Evolutionary conservation across 2,329 filamentous ascomycete species (phyloP), one percentile per base, ranked within the genome.

Genomic region (Cyanodermella asteris): DNA sequence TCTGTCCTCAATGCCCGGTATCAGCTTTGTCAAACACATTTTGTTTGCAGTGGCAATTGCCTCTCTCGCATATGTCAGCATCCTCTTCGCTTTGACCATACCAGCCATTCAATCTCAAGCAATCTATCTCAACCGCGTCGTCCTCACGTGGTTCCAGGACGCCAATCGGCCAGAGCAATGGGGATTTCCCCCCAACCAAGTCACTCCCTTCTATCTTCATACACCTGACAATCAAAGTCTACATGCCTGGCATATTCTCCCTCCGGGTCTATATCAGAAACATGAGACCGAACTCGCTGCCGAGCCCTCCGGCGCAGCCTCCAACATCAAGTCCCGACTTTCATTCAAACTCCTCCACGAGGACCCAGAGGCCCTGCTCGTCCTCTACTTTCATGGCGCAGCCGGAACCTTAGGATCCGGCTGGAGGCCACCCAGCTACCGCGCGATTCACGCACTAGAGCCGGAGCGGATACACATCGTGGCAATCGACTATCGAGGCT

Each of bases 401-500:
- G 56, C 47, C 6, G 64, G 64, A 0, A 68, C 60, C 0, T 42
- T 70, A 5, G 64, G 50, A 1, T 66, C 59, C 2, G 59, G 60
- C 0, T 62, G 53, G 40, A 45, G 64, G 6, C 55, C 56, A 0
- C 50, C 55, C 4, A 65, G 56, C 36, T 70, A 71, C 38, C 55
- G 63, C 3, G 59, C 56, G 8, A 45, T 68, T 20, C 59, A 49
- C n/a, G 57, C 56, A 5, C 53, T 46, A 0, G 46, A 53, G 2
- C 55, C 62, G 0, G 37, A 46, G 12, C 61, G 58, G 19, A 61
- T 65, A 3, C 63, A 72, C 34, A 51, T 61, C 18, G 37, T 72
- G 6, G 53, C 60, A 2, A 56, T 72, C 26, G 66, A 72, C 42
- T 72, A 70, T 35, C 55, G 65, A 5, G 65, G 67, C 1, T 72